Conservation (phyloP, 805 yeast genomes). For the Kodamaea kaohsiungensis region DNA sequence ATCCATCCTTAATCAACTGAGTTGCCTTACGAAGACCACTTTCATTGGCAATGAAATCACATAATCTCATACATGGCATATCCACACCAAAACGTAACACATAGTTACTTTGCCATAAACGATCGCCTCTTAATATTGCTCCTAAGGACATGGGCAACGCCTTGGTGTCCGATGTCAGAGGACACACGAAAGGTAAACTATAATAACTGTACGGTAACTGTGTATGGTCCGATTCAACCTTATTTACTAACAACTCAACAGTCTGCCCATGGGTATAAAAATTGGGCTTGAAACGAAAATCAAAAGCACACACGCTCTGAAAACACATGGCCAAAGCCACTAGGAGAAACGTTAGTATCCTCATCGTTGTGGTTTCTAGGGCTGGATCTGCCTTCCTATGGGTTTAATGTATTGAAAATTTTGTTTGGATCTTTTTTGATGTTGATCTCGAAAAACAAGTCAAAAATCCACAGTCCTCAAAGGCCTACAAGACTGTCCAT, state of each 20-base stretch:
- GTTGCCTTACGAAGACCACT: conserved; percentile 56
- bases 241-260: conserved; percentile 72
- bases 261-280: conserved; percentile 52
- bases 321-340: neutral
- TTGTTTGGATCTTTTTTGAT: conserved; percentile 1
- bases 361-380: conserved; percentile 3
- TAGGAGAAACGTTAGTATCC: conserved; percentile 5
- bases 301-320: conserved; percentile 13
- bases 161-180: conserved; percentile 53
- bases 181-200: conserved; percentile 79
- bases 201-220: conserved; percentile 77
- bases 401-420: neutral
- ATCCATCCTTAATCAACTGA: conserved; percentile 63
- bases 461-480: neutral
- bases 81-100: conserved; percentile 65
- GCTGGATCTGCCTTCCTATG: neutral
- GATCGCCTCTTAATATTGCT: conserved; percentile 78
- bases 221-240: conserved; percentile 75
- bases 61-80: conserved; percentile 61
- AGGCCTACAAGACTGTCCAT: neutral
- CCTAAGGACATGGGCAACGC: conserved; percentile 71
- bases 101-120: conserved; percentile 76
- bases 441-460: neutral
- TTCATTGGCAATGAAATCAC: conserved; percentile 62
- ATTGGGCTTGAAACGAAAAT: conserved; percentile 34